Percentiles rank a stretch among this genome's conserved stretches.
These are phyloP conservation scores for Yamadazyma insecticola DNA, from an alignment of 805 yeast genomes.

Conservation along the genomic window DNA sequence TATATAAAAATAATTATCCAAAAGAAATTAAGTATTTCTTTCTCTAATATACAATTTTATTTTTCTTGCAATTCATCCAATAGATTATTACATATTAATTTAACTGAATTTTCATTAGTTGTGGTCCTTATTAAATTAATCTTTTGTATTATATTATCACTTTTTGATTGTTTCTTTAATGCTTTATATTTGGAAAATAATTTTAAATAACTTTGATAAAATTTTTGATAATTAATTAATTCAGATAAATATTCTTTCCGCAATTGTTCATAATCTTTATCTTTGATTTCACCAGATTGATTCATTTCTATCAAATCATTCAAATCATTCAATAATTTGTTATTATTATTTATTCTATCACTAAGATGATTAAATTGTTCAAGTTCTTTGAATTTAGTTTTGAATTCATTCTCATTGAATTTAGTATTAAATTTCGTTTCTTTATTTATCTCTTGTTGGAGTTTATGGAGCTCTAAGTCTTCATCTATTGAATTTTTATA, in stretches of 20 bases:
- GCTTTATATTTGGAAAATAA: constrained; percentile 24
- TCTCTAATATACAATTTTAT: no score
- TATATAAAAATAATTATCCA: no score
- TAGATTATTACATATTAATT: constrained; percentile 18
- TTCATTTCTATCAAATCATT: constrained; percentile 11
- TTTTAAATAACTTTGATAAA: constrained; percentile 28
- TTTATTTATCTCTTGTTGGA: constrained; percentile 8
- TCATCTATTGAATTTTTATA: constrained; percentile 2
- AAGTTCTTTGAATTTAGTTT: constrained; percentile 4
- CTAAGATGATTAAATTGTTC: constrained; percentile 6
- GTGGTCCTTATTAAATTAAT: constrained; percentile 17
- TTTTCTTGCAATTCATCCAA: constrained; percentile 17
- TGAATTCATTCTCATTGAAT: constrained; percentile 4
- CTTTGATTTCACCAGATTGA: background rate
- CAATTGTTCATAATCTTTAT: constrained; percentile 16
- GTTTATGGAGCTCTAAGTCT: constrained; percentile 2
- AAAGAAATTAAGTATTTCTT: no score
- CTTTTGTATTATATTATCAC: constrained; percentile 6
- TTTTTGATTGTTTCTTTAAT: constrained; percentile 6
- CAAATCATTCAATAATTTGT: constrained; percentile 16
- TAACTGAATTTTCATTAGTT: constrained; percentile 16
- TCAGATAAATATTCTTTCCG: constrained; percentile 25
- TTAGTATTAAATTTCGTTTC: constrained; percentile 10
- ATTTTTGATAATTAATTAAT: constrained; percentile 18
- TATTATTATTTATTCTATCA: constrained; percentile 8